Evolutionary conservation across 805 yeast species (phyloP), one percentile per base, ranked within the genome.

Genomic region (Metschnikowia lunata): DNA sequence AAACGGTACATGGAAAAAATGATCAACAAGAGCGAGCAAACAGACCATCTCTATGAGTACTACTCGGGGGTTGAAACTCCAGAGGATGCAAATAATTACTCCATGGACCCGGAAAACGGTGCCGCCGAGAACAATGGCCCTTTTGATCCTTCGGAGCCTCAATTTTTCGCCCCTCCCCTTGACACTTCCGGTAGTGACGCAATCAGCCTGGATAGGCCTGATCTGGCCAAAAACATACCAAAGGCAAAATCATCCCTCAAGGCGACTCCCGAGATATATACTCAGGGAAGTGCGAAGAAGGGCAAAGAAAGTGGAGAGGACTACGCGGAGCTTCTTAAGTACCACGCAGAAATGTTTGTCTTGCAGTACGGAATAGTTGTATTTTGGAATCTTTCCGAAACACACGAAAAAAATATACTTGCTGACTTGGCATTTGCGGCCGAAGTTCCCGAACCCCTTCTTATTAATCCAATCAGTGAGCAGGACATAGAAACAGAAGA

Each of bases 281-380:
- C 26, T 11, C 26, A 12, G 26, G 29, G 30, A n/a, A 42, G 34
- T 23, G 31, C 43, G 3, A 36, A 39, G 31, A 30, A 18, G 8
- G 14, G 12, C 34, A 35, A 27, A 35, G 45, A 46, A 12, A 36
- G 13, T 15, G 40, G n/a, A 8, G 51, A 49, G 33, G 49, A 43
- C 32, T 49, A 48, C n/a, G 66, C 74, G 0, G 81, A 79, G 46
- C 68, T 76, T 39, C 65, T 76, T 4, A 79, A 78, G 50, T 87
- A 83, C 60, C 74, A 71, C 43, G 91, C 97, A 0, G 98, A 91
- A 58, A 76, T 93, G 72, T 93, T 93, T 58, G 78, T 93, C 11
- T 81, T 91, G 60, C 82, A 80, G 42, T 93, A 93, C 61, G 99
- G 99, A 15, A 95, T 91, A 11, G 88, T 93, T n/a, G 97, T 93